These are phyloP conservation scores for Globisporangium viniferum DNA, from an alignment of 352 stramenopile genomes.

Conservation along the genomic window DNA sequence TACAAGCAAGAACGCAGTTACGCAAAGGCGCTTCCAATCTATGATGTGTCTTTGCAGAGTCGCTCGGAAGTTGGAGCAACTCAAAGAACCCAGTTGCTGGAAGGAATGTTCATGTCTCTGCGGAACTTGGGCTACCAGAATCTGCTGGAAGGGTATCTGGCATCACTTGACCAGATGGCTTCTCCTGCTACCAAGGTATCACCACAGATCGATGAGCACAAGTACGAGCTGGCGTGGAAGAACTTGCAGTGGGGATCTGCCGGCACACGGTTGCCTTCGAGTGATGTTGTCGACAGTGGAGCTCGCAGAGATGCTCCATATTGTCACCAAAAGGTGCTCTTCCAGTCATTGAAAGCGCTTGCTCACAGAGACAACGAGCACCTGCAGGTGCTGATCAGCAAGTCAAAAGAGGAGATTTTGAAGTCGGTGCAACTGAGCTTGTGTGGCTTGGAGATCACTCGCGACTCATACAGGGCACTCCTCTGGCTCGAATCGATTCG, in stretches of 20 bases:
- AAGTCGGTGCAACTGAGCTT: slow-evolving; percentile 54
- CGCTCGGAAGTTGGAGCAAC: background rate
- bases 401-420: slow-evolving; percentile 52
- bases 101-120: slow-evolving; percentile 63
- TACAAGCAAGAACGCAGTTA: slow-evolving; percentile 70
- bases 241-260: slow-evolving; percentile 67
- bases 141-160: slow-evolving; percentile 55
- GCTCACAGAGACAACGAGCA: slow-evolving; percentile 45
- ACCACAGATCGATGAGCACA: slow-evolving; percentile 41
- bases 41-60: slow-evolving; percentile 61
- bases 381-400: slow-evolving; percentile 29
- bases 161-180: slow-evolving; percentile 22
- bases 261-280: slow-evolving; percentile 18
- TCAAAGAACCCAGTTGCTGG: slow-evolving; percentile 12
- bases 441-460: slow-evolving; percentile 64
- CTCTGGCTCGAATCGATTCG: slow-evolving; percentile 55
- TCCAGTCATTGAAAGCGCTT: slow-evolving; percentile 53
- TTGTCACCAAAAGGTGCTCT: slow-evolving; percentile 53
- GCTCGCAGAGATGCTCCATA: slow-evolving; percentile 19
- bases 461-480: slow-evolving; percentile 53
- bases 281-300: background rate
- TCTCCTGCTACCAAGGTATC: slow-evolving; percentile 1
- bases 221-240: slow-evolving; percentile 81
- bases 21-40: slow-evolving; percentile 61
- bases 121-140: slow-evolving; percentile 73